Evolutionary conservation across 2,329 filamentous ascomycete genomes (phyloP), one percentile per base, ranked within the genome.

Genomic region (Botryotinia globosa): DNA sequence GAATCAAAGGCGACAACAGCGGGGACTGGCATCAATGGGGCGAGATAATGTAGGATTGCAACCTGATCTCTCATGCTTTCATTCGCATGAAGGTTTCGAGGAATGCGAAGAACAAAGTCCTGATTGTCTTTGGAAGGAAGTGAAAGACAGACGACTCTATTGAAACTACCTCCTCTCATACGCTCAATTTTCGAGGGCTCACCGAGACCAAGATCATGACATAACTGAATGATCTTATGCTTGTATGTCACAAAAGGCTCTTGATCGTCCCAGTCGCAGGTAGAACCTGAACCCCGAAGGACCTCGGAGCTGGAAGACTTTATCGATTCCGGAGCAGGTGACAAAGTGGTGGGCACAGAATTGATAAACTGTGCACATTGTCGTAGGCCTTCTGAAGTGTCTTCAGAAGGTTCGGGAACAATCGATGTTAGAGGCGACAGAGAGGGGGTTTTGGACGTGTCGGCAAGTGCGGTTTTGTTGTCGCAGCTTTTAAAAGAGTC

Each of bases 81-180:
- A 54, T 29, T 45, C 2, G 65, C 34, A 6, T 44, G 1, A 16
- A 14, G 48, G 6, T 61, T 32, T 18, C 75, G 72, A 8, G 74
- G 76, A 42, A 77, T 72, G 39, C 75, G 58, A 37, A 78, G 73
- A 25, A 78, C 71, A 39, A 54, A 75, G 4, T 71, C 48, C 5
- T 29, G 67, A n/a, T 64, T 56, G 14, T 32, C 42, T 20, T 18
- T 18, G 63, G 42, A 16, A 29, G 32, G 3, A 67, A 67, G 34
- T 63, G 10, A 42, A 75, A 76, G 10, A 8, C 75, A 72, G 32
- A 76, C 69, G 44, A 78, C 72, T 58, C 74, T 56, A 32, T 78
- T 75, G 51, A 32, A 77, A 63, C 66, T 66, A 10, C 76, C 77
- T 9, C 75, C 74, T 2, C 56, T 61, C 72, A 78, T 76, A 2